Percentiles rank a stretch among this genome's conserved stretches.
Conservation (phyloP, 495 filamentous ascomycete species). For the Chaetomium cochliodes region DNA sequence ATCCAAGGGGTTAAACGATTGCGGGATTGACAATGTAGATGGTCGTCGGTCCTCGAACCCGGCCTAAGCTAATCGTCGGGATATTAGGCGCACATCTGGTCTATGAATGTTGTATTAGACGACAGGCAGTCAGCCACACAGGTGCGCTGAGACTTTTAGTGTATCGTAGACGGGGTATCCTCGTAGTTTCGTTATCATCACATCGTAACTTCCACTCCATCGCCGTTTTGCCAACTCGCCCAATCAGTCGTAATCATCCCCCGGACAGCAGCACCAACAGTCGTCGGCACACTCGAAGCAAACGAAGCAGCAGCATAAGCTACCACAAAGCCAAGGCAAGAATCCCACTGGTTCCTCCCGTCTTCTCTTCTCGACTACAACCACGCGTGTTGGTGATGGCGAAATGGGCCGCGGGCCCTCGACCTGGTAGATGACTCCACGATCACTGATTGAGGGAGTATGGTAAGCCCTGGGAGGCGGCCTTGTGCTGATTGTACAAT, state of each 20-base stretch:
- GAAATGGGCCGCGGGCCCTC: slow-evolving; percentile 18
- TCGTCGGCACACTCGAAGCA: slow-evolving; percentile 19
- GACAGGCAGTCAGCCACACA: not conserved
- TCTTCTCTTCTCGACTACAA: slow-evolving; percentile 19
- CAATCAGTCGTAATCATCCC: slow-evolving; percentile 19
- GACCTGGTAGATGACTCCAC: slow-evolving; percentile 12
- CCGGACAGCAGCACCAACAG: slow-evolving; percentile 17
- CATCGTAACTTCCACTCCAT: not conserved
- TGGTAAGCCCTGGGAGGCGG: slow-evolving; percentile 16
- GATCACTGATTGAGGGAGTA: not conserved
- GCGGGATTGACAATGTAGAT: no score
- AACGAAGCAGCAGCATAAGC: slow-evolving; percentile 14
- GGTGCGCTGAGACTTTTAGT: not conserved
- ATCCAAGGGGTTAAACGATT: no score
- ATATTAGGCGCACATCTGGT: no score
- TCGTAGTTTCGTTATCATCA: not conserved
- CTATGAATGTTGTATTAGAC: not conserved
- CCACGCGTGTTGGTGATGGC: slow-evolving; percentile 18
- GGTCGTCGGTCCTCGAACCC: no score
- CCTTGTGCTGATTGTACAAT: slow-evolving; percentile 9
- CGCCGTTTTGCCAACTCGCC: not conserved
- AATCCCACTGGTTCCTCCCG: slow-evolving; percentile 7
- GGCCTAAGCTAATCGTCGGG: no score
- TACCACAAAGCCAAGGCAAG: slow-evolving; percentile 20
- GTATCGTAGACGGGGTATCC: not conserved